These are phyloP conservation scores for Paraglomus brasilianum DNA, from an alignment of 192 early-diverging fungal genomes.

Conservation along the genomic window DNA sequence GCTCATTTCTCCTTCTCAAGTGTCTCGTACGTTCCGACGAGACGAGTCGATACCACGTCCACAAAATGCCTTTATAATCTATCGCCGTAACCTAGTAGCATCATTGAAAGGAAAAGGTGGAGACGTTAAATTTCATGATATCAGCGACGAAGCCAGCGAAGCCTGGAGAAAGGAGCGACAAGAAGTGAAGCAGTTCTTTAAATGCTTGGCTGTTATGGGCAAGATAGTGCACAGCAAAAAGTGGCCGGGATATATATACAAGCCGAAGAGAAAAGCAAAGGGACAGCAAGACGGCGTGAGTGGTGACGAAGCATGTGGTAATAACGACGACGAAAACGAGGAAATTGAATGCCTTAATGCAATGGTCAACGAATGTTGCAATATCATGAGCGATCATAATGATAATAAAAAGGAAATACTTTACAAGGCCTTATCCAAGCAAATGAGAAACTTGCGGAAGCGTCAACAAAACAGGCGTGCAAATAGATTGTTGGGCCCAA, in stretches of 20 bases:
- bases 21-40: slow-evolving; percentile 5
- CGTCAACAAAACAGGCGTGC: no score
- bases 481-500: no score
- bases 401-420: no score
- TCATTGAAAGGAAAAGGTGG: neutral
- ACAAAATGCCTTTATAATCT: slow-evolving; percentile 26
- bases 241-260: slow-evolving; percentile 23
- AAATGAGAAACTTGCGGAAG: no score
- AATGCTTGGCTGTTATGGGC: slow-evolving; percentile 7
- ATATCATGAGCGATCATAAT: no score
- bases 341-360: no score
- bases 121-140: neutral
- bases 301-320: no score
- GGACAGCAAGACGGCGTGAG: no score
- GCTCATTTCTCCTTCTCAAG: slow-evolving; percentile 4
- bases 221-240: slow-evolving; percentile 24
- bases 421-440: no score
- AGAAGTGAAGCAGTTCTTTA: slow-evolving; percentile 7
- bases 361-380: no score
- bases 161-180: neutral
- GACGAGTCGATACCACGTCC: slow-evolving; percentile 5
- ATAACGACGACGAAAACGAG: no score
- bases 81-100: slow-evolving; percentile 12
- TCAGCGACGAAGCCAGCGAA: slow-evolving; percentile 5
- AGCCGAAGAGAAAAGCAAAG: slow-evolving; percentile 17